These are phyloP conservation scores for Petunia secreta DNA, from an alignment of 257 asterid genomes.

Conservation along the genomic window DNA sequence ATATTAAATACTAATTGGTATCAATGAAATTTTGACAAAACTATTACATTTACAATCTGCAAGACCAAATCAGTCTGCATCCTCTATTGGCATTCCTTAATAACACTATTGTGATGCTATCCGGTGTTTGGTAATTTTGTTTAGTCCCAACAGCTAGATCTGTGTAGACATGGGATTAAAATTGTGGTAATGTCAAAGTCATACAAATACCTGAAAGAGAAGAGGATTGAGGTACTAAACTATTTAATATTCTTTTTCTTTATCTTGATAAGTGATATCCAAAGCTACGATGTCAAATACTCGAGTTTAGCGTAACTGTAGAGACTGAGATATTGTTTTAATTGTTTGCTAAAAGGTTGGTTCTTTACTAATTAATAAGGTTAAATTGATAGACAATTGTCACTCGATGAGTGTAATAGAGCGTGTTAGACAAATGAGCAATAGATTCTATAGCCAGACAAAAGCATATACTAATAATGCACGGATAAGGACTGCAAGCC, in stretches of 20 bases:
- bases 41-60: background rate
- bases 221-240: conserved; percentile 5
- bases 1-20: background rate
- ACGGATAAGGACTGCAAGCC: background rate
- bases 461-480: background rate
- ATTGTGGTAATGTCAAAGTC: conserved; percentile 2
- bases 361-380: background rate
- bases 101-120: background rate
- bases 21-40: conserved; percentile 1
- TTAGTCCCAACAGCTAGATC: background rate
- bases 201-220: background rate
- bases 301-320: background rate
- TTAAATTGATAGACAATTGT: background rate
- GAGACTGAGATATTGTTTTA: background rate
- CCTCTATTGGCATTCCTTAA: background rate
- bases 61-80: background rate
- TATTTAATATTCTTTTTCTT: background rate
- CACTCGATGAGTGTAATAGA: conserved; percentile 2
- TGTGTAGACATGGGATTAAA: background rate
- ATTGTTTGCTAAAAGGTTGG: background rate
- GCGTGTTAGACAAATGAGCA: background rate
- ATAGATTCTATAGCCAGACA: background rate
- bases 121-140: background rate
- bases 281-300: background rate
- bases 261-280: conserved; percentile 2